Percentiles rank a stretch among this genome's conserved stretches.
phyloP scores from a whole-genome alignment of 352 stramenopile species.

The Phytophthora pseudosyringae region DNA sequence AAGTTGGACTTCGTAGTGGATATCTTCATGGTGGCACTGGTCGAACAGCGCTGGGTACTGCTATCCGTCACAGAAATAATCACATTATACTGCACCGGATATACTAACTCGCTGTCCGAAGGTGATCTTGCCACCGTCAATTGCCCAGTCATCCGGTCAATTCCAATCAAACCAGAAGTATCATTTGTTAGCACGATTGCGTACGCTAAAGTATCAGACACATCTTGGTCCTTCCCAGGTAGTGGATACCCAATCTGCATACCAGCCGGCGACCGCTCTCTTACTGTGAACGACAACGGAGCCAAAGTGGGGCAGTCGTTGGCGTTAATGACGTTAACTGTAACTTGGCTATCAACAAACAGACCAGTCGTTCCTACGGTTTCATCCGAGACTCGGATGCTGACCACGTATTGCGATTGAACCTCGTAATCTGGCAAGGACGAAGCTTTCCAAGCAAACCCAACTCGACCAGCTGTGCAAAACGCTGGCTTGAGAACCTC shows the following conservation, averaged over 20 bases:
- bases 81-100: conserved; percentile 39
- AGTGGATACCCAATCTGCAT: conserved; percentile 60
- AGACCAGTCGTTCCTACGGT: conserved; percentile 43
- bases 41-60: conserved; percentile 35
- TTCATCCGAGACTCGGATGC: conserved; percentile 40
- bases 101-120: conserved; percentile 42
- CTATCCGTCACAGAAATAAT: conserved; percentile 53
- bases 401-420: conserved; percentile 38
- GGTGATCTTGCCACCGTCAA: conserved; percentile 42
- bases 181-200: conserved; percentile 34
- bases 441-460: conserved; percentile 17
- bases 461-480: conserved; percentile 19
- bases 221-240: conserved; percentile 58
- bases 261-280: conserved; percentile 35
- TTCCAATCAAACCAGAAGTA: conserved; percentile 40
- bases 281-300: conserved; percentile 48
- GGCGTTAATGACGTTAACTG: conserved; percentile 46
- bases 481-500: conserved; percentile 3
- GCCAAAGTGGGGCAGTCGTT: conserved; percentile 66
- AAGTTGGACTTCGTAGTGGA: conserved; percentile 60
- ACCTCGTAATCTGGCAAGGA: conserved; percentile 47
- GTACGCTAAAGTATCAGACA: conserved; percentile 55
- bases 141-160: conserved; percentile 58
- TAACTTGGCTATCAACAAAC: conserved; percentile 28
- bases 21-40: conserved; percentile 27